These are phyloP conservation scores for Pyrenophora tritici-repentis DNA, from an alignment of 2,329 filamentous ascomycete species.

Conservation along the genomic window DNA sequence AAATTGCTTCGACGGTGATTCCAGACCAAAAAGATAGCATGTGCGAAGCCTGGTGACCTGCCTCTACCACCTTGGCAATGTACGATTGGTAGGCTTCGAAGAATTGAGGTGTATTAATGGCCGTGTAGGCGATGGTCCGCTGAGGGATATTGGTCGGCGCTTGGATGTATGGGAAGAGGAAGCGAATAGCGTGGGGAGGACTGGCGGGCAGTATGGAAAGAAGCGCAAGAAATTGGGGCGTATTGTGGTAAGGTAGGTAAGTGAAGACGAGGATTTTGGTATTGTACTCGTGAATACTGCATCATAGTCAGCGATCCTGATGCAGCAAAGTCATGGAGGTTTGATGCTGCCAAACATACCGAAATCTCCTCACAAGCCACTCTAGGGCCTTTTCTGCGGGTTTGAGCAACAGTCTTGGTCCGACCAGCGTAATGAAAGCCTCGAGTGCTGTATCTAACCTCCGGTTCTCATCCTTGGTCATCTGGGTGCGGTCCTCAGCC, in stretches of 20 bases:
- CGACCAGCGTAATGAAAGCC: constrained; percentile 79
- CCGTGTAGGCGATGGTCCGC: constrained; percentile 80
- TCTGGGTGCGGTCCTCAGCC: constrained; percentile 81
- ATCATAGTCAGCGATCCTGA: not conserved
- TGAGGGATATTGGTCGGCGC: constrained; percentile 77
- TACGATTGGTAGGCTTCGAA: constrained; percentile 78
- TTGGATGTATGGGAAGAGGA: constrained; percentile 83
- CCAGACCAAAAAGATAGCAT: constrained; percentile 91
- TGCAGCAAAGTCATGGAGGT: not conserved
- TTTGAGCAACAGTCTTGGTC: constrained; percentile 76
- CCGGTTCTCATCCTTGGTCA: constrained; percentile 80
- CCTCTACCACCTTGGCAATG: constrained; percentile 73
- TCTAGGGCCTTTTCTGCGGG: constrained; percentile 90
- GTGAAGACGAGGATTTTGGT: constrained; percentile 76
- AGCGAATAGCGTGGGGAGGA: constrained; percentile 76
- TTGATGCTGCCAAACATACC: not conserved
- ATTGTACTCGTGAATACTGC: constrained; percentile 84
- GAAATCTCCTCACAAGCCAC: constrained; percentile 90
- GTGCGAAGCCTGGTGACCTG: constrained; percentile 74
- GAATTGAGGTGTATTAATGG: constrained; percentile 76
- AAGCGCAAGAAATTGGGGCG: constrained; percentile 81
- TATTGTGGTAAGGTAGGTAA: constrained; percentile 90
- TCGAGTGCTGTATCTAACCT: constrained; percentile 79
- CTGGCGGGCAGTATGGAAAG: constrained; percentile 82
- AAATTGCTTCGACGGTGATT: constrained; percentile 81